Base-by-base conservation (phyloP, 2,329 filamentous ascomycete genomes). In the Talaromyces sp. region DNA sequence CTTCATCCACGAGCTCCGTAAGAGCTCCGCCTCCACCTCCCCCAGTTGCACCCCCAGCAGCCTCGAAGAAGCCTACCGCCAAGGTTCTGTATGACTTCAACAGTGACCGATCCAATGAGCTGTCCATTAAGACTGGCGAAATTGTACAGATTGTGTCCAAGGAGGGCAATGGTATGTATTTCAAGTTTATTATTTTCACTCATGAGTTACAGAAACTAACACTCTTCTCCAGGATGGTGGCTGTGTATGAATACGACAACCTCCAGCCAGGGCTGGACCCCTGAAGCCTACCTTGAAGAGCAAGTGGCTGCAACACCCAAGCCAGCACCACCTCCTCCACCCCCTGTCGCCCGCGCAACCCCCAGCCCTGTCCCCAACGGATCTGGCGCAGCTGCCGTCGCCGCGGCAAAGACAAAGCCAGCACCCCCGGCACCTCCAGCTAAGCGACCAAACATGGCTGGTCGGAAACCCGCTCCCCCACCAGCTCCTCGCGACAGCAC, bases 41-140 rank as follows among this genome's bases (percentile, higher is more conserved):
- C 2, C 81, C 87, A 13, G 79, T 86, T 17, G 79, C 87, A 37
- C 81, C 84, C 8, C 80, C 80, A 33, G 72, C 80, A 36, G 72
- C 81, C 29, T 76, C 81, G 9, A 80, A 79, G 65, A 93, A 92
- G 71, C 85, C 90, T 24, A 90, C 87, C 62, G 95, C 89, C 66
- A 94, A 91, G 77, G 94, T 91, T 4, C 74, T 97, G 42, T 99
- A 97, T 72, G 92, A 97, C 65, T 99, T 97, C 71, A 82, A 80
- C 49, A 91, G 91, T 14, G 88, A 93, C 62, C 90, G 84, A 58
- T 84, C 87, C 52, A 96, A 95, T 61, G 92, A 97, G 74, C 80
- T 99, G 47, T 87, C 88, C 14, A 84, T 99, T 58, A 82, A 73
- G 52, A 86, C 89, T 45, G 91, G 89, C 46, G 89, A 97, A 58